Base-by-base conservation (phyloP, 139 green algal genomes). In the Microglena sp. region DNA sequence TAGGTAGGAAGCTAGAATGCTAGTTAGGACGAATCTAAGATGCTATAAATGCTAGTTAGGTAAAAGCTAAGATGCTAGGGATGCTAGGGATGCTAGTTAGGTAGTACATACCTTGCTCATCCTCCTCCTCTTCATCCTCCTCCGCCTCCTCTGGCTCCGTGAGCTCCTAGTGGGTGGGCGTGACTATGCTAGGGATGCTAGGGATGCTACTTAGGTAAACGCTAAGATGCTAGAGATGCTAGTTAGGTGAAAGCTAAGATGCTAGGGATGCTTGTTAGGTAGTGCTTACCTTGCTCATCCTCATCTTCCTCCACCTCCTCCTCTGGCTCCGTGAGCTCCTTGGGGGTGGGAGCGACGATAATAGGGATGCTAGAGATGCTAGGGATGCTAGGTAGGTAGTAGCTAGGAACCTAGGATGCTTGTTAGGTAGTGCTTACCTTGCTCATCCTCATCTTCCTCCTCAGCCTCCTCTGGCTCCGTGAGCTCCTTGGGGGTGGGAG, bases 401-500 rank as follows among this genome's bases (percentile, higher is more conserved):
- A 11, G 18, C 40, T 24, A 24, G 40, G 15, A 11, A 50, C 40
- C 40, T 50, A 50, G 40, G 15, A 18, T 50, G 40, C 18, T 11
- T 50, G 40, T 50, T 18, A 24, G 40, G 40, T 50, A 11, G 40
- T 18, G 15, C 40, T 50, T 18, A 50, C 40, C 40, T 59, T 24
- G 6, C 6, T 59, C 50, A 32, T 27, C 50, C 31, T 29, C 50
- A 11, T 27, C 2, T 5, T 4, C 59, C 30, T 58, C 55, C 22
- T 36, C 54, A 5, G n/a, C 18, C 32, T 11, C 29, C 24, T 55
- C 31, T 32, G 1, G 6, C 29, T 4, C 27, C 5, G 32, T 55
- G 11, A 86, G 33, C 50, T 86, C 62, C 0, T 11, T 24, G 1
- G 77, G 83, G 15, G 75, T 70, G 32, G 79, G 77, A 5, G 87